phyloP scores from a whole-genome alignment of 164 flowering plant species.

The Vitis rotundifolia region DNA sequence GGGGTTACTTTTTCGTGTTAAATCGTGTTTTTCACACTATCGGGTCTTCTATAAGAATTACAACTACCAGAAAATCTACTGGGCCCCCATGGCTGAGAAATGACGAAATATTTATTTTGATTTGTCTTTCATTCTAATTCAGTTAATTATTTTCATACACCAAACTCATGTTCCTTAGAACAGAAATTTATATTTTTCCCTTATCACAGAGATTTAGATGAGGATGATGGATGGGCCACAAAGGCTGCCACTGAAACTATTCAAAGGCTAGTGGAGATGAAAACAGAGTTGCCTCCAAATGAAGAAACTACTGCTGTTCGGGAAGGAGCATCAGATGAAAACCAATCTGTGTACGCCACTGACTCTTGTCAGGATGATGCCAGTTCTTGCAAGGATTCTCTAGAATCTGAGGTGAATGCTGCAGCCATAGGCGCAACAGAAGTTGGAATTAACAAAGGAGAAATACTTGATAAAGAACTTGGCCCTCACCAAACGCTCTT shows the following conservation, averaged over 20 bases:
- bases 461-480: background rate
- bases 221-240: constrained; percentile 34
- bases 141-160: background rate
- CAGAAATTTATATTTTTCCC: background rate
- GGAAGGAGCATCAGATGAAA: constrained; percentile 11
- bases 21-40: background rate
- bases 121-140: background rate
- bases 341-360: constrained; percentile 4
- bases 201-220: constrained; percentile 28
- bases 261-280: constrained; percentile 38
- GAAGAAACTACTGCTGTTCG: constrained; percentile 7
- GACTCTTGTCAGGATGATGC: constrained; percentile 21
- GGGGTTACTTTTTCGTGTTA: background rate
- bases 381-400: constrained; percentile 15
- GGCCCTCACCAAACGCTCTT: background rate
- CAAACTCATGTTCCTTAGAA: background rate
- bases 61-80: background rate
- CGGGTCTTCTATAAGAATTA: background rate
- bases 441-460: constrained; percentile 11
- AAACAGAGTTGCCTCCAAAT: constrained; percentile 5
- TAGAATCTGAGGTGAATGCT: constrained; percentile 15
- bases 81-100: background rate
- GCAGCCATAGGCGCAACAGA: background rate
- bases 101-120: background rate
- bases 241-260: constrained; percentile 41